These are phyloP conservation scores for Candida sp. DNA, from an alignment of 1,139 yeast genomes.

Conservation along the genomic window DNA sequence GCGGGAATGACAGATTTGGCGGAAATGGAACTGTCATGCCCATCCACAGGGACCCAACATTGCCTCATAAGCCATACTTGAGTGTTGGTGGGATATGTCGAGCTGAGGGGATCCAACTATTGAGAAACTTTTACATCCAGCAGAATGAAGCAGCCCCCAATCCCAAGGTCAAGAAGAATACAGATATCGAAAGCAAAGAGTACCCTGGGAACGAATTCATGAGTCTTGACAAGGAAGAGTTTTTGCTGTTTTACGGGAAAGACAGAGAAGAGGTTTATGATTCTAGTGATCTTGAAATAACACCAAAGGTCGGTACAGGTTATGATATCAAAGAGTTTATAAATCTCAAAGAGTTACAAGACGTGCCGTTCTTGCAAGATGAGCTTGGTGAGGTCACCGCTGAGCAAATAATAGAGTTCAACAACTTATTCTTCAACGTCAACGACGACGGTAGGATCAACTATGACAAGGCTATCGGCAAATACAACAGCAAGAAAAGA, in stretches of 20 bases:
- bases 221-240: slow-evolving; percentile 22
- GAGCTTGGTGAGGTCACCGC: slow-evolving; percentile 17
- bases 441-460: slow-evolving; percentile 27
- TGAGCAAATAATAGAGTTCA: slow-evolving; percentile 29
- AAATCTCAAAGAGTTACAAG: slow-evolving; percentile 16
- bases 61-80: slow-evolving; percentile 45
- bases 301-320: slow-evolving; percentile 31
- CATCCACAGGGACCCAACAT: slow-evolving; percentile 53
- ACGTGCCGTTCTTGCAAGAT: slow-evolving; percentile 26
- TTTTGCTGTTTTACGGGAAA: slow-evolving; percentile 29
- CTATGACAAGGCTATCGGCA: slow-evolving; percentile 24
- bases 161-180: slow-evolving; percentile 76
- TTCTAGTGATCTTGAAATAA: slow-evolving; percentile 26
- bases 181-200: slow-evolving; percentile 68
- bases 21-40: slow-evolving; percentile 90
- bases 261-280: slow-evolving; percentile 21
- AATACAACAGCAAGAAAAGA: slow-evolving; percentile 22
- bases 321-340: slow-evolving; percentile 30
- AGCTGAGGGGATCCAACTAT: slow-evolving; percentile 79
- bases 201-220: slow-evolving; percentile 52
- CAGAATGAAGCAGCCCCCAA: slow-evolving; percentile 88
- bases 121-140: slow-evolving; percentile 82
- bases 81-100: slow-evolving; percentile 82
- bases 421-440: slow-evolving; percentile 34
- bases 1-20: slow-evolving; percentile 95